Base-by-base conservation (phyloP, 2,329 filamentous ascomycete species). In the Ophiostoma perfectum region DNA sequence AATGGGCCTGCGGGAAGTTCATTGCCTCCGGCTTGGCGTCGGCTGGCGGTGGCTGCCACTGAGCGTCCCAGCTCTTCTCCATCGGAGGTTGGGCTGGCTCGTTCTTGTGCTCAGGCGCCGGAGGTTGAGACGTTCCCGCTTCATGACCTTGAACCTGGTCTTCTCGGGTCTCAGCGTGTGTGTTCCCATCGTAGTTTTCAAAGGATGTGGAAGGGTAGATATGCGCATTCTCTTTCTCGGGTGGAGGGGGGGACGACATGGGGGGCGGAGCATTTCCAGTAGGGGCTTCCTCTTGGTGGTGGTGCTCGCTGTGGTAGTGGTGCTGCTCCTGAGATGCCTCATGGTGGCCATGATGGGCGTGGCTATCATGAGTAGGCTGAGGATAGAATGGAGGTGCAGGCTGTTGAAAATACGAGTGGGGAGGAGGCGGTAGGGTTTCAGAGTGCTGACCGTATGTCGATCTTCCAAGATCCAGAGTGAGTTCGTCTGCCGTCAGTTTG, bases 1-100 rank as follows among this genome's bases (percentile, higher is more conserved):
- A 98, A 68, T 87, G 87, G 68, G 88, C 86, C 64, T 84, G 83
- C 16, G 93, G 92, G 75, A 98, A 90, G 77, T 96, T 92, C 71
- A 86, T 81, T 6, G 93, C 94, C 82, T 98, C 95, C 8, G 93
- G 93, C 75, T 83, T 90, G 5, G 93, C 92, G 74, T 90, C 78
- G 58, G 78, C 68, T 11, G 87, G 87, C 69, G 88, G 87, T 62
- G 88, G 79, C 74, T 88, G 85, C 76, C 79, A 80, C 77, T 84
- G 82, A 75, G 84, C 83, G 74, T 86, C 82, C 83, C 84, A 86
- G 69, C 73, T 77, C 49, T 55, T 55, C 27, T 55, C 49, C 4
- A 70, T 69, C 64, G 75, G 76, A 47, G 75, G 74, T 58, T 75
- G 74, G 70, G 72, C 73, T 42, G 74, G 74, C 69, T 78, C 79